A percentile compares a stretch with the other conserved stretches of the same genome.
These are phyloP conservation scores for Xylaria sp. DNA, from an alignment of 2,329 filamentous ascomycete genomes.

Conservation along the genomic window DNA sequence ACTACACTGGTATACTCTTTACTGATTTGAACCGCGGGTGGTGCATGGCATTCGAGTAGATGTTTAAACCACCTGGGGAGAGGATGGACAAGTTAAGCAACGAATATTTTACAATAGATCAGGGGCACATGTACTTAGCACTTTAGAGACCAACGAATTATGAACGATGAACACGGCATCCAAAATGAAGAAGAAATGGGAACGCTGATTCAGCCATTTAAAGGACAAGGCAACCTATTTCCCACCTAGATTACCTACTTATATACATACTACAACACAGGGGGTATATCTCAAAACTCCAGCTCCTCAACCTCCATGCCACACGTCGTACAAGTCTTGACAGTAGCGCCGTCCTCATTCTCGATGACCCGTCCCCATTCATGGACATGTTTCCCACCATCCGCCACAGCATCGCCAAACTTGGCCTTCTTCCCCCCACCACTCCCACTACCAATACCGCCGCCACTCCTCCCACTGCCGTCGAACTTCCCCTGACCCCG, in stretches of 20 bases:
- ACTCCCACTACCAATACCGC: conserved; percentile 52
- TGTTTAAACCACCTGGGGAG: not conserved
- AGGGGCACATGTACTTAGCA: not conserved
- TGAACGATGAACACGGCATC: not conserved
- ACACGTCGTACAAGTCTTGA: conserved; percentile 82
- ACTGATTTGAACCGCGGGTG: not conserved
- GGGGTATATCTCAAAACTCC: conserved; percentile 63
- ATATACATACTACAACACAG: not conserved
- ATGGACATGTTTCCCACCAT: conserved; percentile 82
- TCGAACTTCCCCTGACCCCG: conserved; percentile 69
- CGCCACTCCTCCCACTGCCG: conserved; percentile 47
- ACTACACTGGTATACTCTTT: not conserved
- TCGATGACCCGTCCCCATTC: conserved; percentile 82
- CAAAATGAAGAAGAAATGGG: not conserved
- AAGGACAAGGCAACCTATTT: not conserved
- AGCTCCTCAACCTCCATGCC: conserved; percentile 83
- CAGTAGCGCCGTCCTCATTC: conserved; percentile 76
- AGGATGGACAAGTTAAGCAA: not conserved
- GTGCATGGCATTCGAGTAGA: not conserved
- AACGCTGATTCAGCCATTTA: not conserved
- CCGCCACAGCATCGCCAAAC: conserved; percentile 82
- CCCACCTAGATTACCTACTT: not conserved
- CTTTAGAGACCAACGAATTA: not conserved
- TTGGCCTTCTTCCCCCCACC: conserved; percentile 59
- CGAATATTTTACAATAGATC: no score